Conservation (phyloP, 1,284 basidiomycete genomes). For the Cerioporus squamosus region DNA sequence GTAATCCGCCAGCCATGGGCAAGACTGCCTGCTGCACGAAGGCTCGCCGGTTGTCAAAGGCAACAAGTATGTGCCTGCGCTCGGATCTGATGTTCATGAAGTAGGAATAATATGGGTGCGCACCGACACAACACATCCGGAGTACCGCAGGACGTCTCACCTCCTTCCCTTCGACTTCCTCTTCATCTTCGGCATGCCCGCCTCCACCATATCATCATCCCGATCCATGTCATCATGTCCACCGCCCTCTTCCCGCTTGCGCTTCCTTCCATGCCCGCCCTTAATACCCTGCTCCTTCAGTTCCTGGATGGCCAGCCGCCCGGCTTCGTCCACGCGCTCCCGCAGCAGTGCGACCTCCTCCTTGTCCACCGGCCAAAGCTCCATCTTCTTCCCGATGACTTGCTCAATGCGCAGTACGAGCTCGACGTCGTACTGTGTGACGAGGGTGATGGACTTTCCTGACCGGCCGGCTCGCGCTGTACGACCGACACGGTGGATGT, state of each 20-base stretch:
- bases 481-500: conserved; percentile 97
- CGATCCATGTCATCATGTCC: conserved; percentile 77
- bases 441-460: conserved; percentile 95
- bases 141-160: conserved; percentile 3
- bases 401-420: conserved; percentile 93
- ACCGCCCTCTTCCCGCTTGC: conserved; percentile 56
- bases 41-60: conserved; percentile 70
- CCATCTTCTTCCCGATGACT: conserved; percentile 93
- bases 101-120: conserved; percentile 21
- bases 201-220: conserved; percentile 87
- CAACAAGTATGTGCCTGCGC: conserved; percentile 77
- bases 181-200: conserved; percentile 68
- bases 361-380: conserved; percentile 87
- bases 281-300: conserved; percentile 67
- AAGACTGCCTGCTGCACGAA: conserved; percentile 80
- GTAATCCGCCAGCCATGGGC: conserved; percentile 58
- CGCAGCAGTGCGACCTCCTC: conserved; percentile 89
- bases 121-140: neutral
- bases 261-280: conserved; percentile 47
- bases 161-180: conserved; percentile 35
- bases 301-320: conserved; percentile 82
- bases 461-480: conserved; percentile 96
- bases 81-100: conserved; percentile 76
- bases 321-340: conserved; percentile 92
- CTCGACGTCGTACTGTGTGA: conserved; percentile 99